phyloP scores from a whole-genome alignment of 345 rosid genomes.

The Salix purpurea region DNA sequence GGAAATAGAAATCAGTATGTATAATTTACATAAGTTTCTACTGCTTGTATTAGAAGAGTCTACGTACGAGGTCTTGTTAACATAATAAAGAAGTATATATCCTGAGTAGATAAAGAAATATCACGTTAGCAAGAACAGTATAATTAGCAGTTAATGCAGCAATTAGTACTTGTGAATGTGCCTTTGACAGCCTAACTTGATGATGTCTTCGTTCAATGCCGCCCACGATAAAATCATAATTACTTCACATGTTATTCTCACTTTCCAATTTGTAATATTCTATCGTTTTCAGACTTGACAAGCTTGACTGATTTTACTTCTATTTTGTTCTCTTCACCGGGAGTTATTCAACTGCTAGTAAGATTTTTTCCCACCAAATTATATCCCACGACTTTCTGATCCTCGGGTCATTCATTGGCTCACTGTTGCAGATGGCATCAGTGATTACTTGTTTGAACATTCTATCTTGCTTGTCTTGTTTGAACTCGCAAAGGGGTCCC shows the following conservation, averaged over 20 bases:
- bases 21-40: slow-evolving; percentile 3
- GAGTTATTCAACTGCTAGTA: slow-evolving; percentile 1
- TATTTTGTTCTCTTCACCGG: not conserved
- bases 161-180: slow-evolving; percentile 10
- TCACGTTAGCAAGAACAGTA: not conserved
- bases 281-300: not conserved
- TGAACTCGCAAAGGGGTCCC: not conserved
- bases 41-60: slow-evolving; percentile 12
- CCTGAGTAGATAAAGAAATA: not conserved
- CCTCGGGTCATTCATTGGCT: not conserved
- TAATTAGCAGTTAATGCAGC: slow-evolving; percentile 5
- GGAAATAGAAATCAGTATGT: too few species aligned
- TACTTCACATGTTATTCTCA: not conserved
- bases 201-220: slow-evolving; percentile 1
- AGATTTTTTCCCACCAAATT: slow-evolving; percentile 1
- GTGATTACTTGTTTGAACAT: not conserved
- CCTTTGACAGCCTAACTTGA: slow-evolving; percentile 11
- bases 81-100: not conserved
- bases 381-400: not conserved
- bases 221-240: slow-evolving; percentile 3
- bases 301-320: slow-evolving; percentile 7
- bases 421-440: not conserved
- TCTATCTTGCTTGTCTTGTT: not conserved
- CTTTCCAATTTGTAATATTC: not conserved
- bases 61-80: slow-evolving; percentile 2